Evolutionary conservation across 169 alveolate species (phyloP).

Genomic region (Blepharisma undulans): DNA sequence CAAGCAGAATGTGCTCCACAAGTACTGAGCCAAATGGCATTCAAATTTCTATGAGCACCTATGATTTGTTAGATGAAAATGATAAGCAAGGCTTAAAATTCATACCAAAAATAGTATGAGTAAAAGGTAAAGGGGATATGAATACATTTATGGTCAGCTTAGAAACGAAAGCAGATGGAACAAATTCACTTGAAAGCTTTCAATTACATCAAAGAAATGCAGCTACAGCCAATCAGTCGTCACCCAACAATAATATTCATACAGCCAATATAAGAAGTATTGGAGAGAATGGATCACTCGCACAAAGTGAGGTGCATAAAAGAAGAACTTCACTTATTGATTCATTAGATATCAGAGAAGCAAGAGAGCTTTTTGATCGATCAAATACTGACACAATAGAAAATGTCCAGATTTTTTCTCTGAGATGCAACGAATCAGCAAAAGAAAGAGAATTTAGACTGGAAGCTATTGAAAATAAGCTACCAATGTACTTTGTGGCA

Average conservation of each 20-base stretch:
- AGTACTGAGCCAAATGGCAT: neutral
- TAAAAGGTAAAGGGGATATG: constrained; percentile 27
- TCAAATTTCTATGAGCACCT: constrained; percentile 14
- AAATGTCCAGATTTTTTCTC: neutral
- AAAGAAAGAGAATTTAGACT: neutral
- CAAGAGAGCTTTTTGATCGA: neutral
- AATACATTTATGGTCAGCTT: constrained; percentile 14
- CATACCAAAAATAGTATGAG: neutral
- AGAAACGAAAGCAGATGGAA: neutral
- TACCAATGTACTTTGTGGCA: neutral
- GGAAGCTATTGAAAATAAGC: neutral
- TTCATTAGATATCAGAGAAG: neutral
- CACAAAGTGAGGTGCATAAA: neutral
- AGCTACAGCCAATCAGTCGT: neutral
- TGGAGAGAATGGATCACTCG: neutral
- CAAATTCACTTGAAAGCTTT: neutral
- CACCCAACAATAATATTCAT: neutral
- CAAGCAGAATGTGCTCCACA: constrained; percentile 83
- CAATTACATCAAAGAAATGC: neutral
- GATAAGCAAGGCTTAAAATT: neutral
- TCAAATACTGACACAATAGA: neutral
- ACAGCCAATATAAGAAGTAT: neutral
- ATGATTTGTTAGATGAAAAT: neutral
- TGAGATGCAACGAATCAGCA: neutral
- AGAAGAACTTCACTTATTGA: neutral